Evolutionary conservation across 495 filamentous ascomycete genomes (phyloP).

Genomic region (Bombardia bombarda): DNA sequence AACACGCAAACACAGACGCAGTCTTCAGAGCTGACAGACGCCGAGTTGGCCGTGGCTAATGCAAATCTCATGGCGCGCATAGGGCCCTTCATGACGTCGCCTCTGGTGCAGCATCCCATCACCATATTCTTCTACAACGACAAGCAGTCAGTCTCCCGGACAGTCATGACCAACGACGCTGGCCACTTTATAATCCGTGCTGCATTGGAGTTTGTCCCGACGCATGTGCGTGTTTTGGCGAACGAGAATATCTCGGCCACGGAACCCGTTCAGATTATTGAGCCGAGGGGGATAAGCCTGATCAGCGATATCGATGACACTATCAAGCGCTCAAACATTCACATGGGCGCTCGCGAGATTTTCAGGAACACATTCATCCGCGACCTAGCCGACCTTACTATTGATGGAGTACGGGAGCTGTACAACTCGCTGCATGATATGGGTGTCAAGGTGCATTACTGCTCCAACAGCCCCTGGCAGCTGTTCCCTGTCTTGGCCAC

Average conservation of each 20-base stretch:
- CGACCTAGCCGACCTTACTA: slow-evolving; percentile 68
- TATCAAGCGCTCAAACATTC: slow-evolving; percentile 90
- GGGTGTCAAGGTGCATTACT: slow-evolving; percentile 85
- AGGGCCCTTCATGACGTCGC: slow-evolving; percentile 79
- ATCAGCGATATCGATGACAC: slow-evolving; percentile 99
- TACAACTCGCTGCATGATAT: slow-evolving; percentile 65
- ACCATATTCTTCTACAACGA: slow-evolving; percentile 93
- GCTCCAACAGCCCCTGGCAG: slow-evolving; percentile 95
- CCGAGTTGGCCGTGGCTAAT: slow-evolving; percentile 74
- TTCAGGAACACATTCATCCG: slow-evolving; percentile 93
- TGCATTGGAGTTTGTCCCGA: slow-evolving; percentile 81
- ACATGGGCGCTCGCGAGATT: slow-evolving; percentile 79
- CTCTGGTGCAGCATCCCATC: slow-evolving; percentile 62
- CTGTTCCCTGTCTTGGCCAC: slow-evolving; percentile 79
- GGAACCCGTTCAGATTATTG: slow-evolving; percentile 65
- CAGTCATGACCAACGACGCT: slow-evolving; percentile 69
- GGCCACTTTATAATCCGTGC: slow-evolving; percentile 79
- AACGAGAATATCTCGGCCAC: slow-evolving; percentile 77
- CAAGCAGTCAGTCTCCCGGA: slow-evolving; percentile 64
- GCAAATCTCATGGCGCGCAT: slow-evolving; percentile 77
- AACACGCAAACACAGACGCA: slow-evolving; percentile 47
- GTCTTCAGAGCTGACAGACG: slow-evolving; percentile 50
- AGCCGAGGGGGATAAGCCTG: slow-evolving; percentile 76
- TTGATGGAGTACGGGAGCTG: slow-evolving; percentile 86
- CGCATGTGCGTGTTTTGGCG: slow-evolving; percentile 77